Percentiles rank a stretch among this genome's conserved stretches.
Conservation (phyloP, 2,329 filamentous ascomycete genomes). For the Fusarium pseudograminearum region DNA sequence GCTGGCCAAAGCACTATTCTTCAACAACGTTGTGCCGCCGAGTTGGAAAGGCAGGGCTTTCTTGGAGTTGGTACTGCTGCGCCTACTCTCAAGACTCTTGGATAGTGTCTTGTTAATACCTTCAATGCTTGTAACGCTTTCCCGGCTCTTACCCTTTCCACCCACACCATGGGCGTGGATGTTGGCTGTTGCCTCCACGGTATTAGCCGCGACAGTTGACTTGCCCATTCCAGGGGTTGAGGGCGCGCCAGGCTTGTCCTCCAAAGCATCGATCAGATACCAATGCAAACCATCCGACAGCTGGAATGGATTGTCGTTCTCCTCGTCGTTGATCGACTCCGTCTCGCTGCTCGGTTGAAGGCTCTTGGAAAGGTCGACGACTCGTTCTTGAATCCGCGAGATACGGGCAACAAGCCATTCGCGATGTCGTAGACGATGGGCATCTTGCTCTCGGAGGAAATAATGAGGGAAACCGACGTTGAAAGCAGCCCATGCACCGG, state of each 20-base stretch:
- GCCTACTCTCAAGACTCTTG: constrained; percentile 90
- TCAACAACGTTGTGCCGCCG: constrained; percentile 56
- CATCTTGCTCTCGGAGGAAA: constrained; percentile 93
- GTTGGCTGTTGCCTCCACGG: constrained; percentile 86
- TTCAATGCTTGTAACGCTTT: constrained; percentile 70
- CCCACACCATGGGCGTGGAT: constrained; percentile 65
- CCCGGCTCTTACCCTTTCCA: constrained; percentile 59
- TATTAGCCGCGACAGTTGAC: constrained; percentile 88
- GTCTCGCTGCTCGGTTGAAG: constrained; percentile 65
- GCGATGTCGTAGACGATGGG: constrained; percentile 82
- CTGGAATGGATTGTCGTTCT: constrained; percentile 97
- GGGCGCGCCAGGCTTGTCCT: constrained; percentile 92
- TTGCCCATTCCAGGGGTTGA: constrained; percentile 93
- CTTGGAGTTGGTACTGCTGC: constrained; percentile 87
- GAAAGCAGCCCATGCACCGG: constrained; percentile 97
- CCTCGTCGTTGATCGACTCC: constrained; percentile 69
- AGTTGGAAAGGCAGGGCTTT: constrained; percentile 73
- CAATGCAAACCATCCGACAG: constrained; percentile 93
- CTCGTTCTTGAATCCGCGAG: constrained; percentile 87
- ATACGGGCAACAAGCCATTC: constrained; percentile 99
- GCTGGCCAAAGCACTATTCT: constrained; percentile 66
- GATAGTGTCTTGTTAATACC: constrained; percentile 82
- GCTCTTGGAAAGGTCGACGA: constrained; percentile 90
- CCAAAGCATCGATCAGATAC: constrained; percentile 93
- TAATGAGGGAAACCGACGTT: constrained; percentile 98